A percentile compares a stretch with the other conserved stretches of the same genome.
These are phyloP conservation scores for Pyrenula massariospora DNA, from an alignment of 495 filamentous ascomycete genomes.

Conservation along the genomic window DNA sequence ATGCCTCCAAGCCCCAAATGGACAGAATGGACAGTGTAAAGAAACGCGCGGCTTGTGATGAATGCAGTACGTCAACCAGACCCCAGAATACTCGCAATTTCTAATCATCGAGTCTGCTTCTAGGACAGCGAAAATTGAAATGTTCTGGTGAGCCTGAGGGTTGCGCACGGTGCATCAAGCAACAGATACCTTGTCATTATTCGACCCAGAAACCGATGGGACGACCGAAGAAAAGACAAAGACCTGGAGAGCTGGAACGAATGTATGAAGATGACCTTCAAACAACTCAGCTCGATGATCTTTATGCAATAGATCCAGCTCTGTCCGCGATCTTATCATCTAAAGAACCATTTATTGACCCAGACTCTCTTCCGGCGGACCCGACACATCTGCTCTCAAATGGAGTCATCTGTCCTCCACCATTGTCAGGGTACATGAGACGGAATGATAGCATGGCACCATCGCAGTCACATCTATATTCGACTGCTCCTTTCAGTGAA, in stretches of 20 bases:
- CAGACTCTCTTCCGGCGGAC: neutral
- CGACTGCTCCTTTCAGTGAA: neutral
- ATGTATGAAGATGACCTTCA: neutral
- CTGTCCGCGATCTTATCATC: neutral
- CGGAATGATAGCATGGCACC: neutral
- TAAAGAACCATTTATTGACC: neutral
- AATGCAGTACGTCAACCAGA: slow-evolving; percentile 6
- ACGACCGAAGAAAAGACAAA: slow-evolving; percentile 29
- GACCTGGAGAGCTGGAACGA: neutral
- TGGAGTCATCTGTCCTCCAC: neutral
- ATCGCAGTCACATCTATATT: slow-evolving; percentile 1
- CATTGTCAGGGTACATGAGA: neutral
- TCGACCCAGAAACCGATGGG: slow-evolving; percentile 38
- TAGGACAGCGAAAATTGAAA: slow-evolving; percentile 36
- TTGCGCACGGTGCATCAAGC: slow-evolving; percentile 29
- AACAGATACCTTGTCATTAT: slow-evolving; percentile 29
- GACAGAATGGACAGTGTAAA: slow-evolving; percentile 1
- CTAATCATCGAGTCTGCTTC: neutral
- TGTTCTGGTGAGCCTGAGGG: slow-evolving; percentile 33
- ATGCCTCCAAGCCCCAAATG: neutral
- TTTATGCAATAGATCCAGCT: neutral
- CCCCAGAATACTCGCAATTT: neutral
- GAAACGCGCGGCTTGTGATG: slow-evolving; percentile 9
- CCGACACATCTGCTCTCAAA: neutral
- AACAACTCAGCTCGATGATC: neutral